Percentiles rank a stretch among this genome's conserved stretches.
Conservation (phyloP, 2,329 filamentous ascomycete species). For the Paecilomyces sp. region DNA sequence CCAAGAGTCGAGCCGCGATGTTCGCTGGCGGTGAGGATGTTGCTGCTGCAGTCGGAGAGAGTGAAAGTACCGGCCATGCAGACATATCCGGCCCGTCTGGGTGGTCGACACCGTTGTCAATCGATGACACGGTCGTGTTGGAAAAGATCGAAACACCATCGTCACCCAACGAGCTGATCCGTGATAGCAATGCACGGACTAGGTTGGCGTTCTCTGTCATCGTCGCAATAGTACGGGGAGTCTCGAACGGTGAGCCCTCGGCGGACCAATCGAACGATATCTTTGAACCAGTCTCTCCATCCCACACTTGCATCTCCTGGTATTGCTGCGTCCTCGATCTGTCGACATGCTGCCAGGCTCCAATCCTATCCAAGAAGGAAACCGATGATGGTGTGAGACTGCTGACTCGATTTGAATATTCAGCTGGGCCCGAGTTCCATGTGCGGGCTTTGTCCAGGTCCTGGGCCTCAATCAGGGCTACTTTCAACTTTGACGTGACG, state of each 20-base stretch:
- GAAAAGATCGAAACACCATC: constrained; percentile 62
- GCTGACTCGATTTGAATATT: constrained; percentile 91
- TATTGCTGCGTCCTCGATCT: constrained; percentile 73
- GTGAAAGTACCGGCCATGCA: constrained; percentile 77
- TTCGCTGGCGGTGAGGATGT: constrained; percentile 34
- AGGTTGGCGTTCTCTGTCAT: constrained; percentile 96
- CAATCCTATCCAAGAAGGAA: constrained; percentile 73
- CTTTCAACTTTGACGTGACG: constrained; percentile 65
- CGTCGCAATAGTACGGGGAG: constrained; percentile 68
- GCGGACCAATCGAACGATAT: constrained; percentile 79
- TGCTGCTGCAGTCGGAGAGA: constrained; percentile 48
- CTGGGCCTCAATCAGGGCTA: constrained; percentile 87
- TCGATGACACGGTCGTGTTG: constrained; percentile 70
- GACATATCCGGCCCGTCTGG: constrained; percentile 66
- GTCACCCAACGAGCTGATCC: constrained; percentile 60
- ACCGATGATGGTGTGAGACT: constrained; percentile 86
- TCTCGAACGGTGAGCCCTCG: constrained; percentile 38
- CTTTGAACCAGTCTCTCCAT: constrained; percentile 77
- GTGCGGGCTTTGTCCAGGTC: constrained; percentile 63
- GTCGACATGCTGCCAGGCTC: constrained; percentile 75
- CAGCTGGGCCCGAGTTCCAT: constrained; percentile 59
- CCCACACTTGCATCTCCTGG: constrained; percentile 97
- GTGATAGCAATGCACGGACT: constrained; percentile 66
- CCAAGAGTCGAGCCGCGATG: constrained; percentile 73
- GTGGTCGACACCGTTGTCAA: constrained; percentile 62